Evolutionary conservation across 306 rosid species (phyloP), one percentile per base, ranked within the genome.

Genomic region (Cercis canadensis): DNA sequence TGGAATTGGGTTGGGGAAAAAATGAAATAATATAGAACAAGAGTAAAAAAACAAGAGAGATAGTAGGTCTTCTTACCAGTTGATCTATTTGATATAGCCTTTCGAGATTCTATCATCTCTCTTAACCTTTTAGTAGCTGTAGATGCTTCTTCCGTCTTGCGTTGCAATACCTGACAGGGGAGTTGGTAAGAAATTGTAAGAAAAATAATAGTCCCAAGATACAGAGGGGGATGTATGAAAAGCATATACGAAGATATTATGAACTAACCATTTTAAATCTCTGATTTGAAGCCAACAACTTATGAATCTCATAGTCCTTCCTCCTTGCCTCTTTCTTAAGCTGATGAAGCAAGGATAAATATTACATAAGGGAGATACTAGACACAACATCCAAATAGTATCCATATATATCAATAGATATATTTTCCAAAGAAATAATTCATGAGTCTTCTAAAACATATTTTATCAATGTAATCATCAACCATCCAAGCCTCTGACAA

Each of bases 131-230:
- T 89, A 24, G 81, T 89, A 45, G 90, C 89, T 69, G 75, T 62
- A 53, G 82, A 86, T 61, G 97, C 97, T 77, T 89, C 99, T 80
- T 83, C 81, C 17, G 88, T 84, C 85, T 94, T 94, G 73, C 97
- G 89, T 81, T 89, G 99, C 84, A 91, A 65, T 70, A 94, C 99
- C 99, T 91, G 69, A 41, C 18, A 64, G 56, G 54, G 53, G 65
- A 82, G 59, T 69, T 13, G 69, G 39, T 75, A 59, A n/a, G 40
- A 66, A 57, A 62, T 69, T 58, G 13, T 61, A 17, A 78, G 56
- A 56, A 56, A 46, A 67, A 44, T 46, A 54, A 50, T 33, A 46
- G 29, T 46, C 7, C 44, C 56, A 43, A 44, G 65, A 18, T 16
- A 16, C 6, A 16, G 15, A 52, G 43, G 4, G 19, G 0, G 43